Conservation (phyloP, 371 early-diverging fungal species). For the Saksenaea vasiformis region DNA sequence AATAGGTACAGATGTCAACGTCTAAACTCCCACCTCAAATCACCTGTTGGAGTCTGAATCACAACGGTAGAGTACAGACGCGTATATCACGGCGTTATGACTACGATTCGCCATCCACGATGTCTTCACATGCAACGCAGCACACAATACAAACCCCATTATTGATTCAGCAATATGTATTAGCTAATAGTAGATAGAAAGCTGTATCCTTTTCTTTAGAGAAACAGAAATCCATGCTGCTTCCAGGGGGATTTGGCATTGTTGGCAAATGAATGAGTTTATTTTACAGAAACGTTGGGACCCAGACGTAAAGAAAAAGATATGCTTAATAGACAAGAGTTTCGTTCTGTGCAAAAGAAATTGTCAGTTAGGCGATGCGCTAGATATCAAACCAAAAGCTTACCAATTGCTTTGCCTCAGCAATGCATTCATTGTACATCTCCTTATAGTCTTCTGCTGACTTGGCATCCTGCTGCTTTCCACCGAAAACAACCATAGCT, state of each 20-base stretch:
- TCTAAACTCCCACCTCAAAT: too few species aligned
- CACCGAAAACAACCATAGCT: constrained; percentile 85
- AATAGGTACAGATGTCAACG: too few species aligned
- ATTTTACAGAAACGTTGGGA: background rate
- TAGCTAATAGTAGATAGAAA: too few species aligned
- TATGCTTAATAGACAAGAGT: constrained; percentile 12
- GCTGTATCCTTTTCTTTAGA: too few species aligned
- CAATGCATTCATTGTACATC: constrained; percentile 74
- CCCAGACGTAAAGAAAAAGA: background rate
- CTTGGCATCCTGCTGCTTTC: constrained; percentile 69
- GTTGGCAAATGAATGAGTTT: background rate
- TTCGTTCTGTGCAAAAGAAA: constrained; percentile 1
- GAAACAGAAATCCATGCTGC: too few species aligned
- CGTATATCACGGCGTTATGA: too few species aligned
- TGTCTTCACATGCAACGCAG: too few species aligned
- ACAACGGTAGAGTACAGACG: too few species aligned
- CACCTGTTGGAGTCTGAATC: too few species aligned
- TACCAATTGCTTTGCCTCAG: constrained; percentile 70
- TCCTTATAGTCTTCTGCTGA: constrained; percentile 84
- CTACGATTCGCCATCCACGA: too few species aligned
- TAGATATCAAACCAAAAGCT: constrained; percentile 12
- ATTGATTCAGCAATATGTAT: too few species aligned
- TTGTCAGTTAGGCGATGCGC: background rate
- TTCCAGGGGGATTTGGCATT: background rate
- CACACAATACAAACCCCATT: too few species aligned